Conservation (phyloP, 2,329 filamentous ascomycete species). For the Hypomyces perniciosus region DNA sequence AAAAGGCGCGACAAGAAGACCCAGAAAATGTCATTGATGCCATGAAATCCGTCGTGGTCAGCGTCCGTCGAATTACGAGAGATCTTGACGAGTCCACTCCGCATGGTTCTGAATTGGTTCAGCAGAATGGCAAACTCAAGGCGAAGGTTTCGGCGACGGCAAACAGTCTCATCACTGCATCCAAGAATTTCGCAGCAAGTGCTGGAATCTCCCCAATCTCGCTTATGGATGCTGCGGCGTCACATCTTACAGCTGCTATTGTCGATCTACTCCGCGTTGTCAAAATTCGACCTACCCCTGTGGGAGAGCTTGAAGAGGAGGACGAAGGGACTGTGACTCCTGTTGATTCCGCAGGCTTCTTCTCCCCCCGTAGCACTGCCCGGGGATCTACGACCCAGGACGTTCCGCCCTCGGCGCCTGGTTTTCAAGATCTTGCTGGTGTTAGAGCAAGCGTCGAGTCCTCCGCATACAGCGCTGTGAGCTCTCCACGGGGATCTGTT, state of each 20-base stretch:
- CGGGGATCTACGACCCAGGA: conserved; percentile 29
- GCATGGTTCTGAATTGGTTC: conserved; percentile 47
- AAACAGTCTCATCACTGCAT: conserved; percentile 91
- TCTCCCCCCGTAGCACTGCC: conserved; percentile 49
- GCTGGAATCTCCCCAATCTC: conserved; percentile 88
- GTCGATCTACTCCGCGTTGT: conserved; percentile 79
- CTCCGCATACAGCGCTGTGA: conserved; percentile 69
- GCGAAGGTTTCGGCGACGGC: conserved; percentile 83
- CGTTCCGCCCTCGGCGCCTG: conserved; percentile 44
- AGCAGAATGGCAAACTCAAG: conserved; percentile 65
- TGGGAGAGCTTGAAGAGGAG: conserved; percentile 70
- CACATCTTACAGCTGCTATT: conserved; percentile 77
- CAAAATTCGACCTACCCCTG: conserved; percentile 74
- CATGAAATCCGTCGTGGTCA: conserved; percentile 80
- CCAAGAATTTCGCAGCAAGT: conserved; percentile 81
- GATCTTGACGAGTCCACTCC: conserved; percentile 61
- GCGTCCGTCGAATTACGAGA: conserved; percentile 77
- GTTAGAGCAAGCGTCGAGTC: conserved; percentile 59
- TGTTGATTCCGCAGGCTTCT: conserved; percentile 63
- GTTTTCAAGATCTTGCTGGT: conserved; percentile 53
- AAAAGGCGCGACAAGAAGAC: conserved; percentile 66
- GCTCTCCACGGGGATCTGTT: conserved; percentile 57
- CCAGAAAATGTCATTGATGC: conserved; percentile 71
- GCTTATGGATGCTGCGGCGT: conserved; percentile 85
- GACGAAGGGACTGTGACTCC: conserved; percentile 62